These are phyloP conservation scores for Carex littledalei DNA, from an alignment of 176 grass and related monocot genomes.

Conservation along the genomic window DNA sequence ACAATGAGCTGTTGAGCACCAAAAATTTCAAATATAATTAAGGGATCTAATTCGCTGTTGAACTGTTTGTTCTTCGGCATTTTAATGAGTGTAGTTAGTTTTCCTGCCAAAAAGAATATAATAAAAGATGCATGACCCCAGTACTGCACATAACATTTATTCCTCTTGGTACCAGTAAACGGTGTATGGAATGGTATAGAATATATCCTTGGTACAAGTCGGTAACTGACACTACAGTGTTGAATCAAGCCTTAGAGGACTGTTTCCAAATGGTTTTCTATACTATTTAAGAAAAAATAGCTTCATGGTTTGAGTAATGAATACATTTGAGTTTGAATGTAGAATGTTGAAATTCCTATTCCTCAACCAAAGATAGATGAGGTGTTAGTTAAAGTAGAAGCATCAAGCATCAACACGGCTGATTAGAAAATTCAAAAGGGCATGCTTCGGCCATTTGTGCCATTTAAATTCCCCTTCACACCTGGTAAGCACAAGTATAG, in stretches of 20 bases:
- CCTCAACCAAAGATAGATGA: conserved; percentile 45
- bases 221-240: not conserved
- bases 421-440: conserved; percentile 39
- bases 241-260: not conserved
- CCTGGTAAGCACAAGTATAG: conserved; percentile 27
- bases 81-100: no score
- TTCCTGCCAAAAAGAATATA: no score
- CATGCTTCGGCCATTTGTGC: conserved; percentile 33
- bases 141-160: no score
- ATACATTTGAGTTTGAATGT: not conserved
- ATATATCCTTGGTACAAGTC: not conserved
- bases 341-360: conserved; percentile 41
- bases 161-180: no score
- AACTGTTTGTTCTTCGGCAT: no score
- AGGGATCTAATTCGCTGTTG: no score
- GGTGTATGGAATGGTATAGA: no score
- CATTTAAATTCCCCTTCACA: conserved; percentile 44
- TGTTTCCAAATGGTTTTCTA: not conserved
- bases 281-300: not conserved
- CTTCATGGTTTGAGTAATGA: not conserved
- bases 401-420: conserved; percentile 27
- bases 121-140: no score
- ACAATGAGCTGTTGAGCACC: not conserved
- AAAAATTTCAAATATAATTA: no score
- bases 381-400: conserved; percentile 41